These are phyloP conservation scores for Apophysomyces elegans DNA, from an alignment of 371 early-diverging fungal genomes.

Conservation along the genomic window DNA sequence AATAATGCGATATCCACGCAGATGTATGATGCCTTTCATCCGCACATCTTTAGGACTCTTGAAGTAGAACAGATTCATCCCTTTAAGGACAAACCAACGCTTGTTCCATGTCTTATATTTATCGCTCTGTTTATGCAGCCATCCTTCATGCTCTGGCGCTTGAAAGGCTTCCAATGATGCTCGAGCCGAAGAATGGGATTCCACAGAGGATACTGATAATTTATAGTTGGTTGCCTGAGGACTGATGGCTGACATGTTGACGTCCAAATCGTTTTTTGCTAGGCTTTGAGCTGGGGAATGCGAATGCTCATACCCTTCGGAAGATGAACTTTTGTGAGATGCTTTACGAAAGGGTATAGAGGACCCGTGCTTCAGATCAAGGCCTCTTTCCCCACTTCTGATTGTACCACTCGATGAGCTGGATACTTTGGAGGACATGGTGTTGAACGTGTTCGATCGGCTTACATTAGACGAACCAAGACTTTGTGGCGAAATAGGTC, in stretches of 20 bases:
- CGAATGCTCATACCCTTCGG: constrained; percentile 12
- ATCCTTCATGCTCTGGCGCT: constrained; percentile 59
- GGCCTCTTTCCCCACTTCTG: constrained; percentile 21
- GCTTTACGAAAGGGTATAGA: constrained; percentile 9
- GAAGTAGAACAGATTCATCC: constrained; percentile 63
- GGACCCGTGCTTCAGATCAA: constrained; percentile 9
- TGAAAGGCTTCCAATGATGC: constrained; percentile 28
- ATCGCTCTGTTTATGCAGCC: constrained; percentile 70
- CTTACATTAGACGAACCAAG: constrained; percentile 34
- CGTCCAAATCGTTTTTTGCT: not conserved
- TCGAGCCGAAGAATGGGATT: constrained; percentile 15
- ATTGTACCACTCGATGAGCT: constrained; percentile 21
- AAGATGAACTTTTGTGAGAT: constrained; percentile 15
- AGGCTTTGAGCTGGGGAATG: constrained; percentile 1
- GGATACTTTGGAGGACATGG: constrained; percentile 40
- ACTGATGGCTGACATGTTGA: not conserved
- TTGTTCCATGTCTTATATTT: constrained; percentile 72
- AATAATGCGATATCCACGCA: constrained; percentile 62
- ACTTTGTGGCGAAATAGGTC: constrained; percentile 47
- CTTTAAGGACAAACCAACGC: constrained; percentile 73
- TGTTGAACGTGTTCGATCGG: constrained; percentile 51
- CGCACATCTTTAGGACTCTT: constrained; percentile 65
- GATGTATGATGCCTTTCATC: constrained; percentile 62
- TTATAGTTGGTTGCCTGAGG: constrained; percentile 20
- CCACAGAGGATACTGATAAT: constrained; percentile 37